phyloP scores from a whole-genome alignment of 805 yeast species.

The Starmerella cellae region DNA sequence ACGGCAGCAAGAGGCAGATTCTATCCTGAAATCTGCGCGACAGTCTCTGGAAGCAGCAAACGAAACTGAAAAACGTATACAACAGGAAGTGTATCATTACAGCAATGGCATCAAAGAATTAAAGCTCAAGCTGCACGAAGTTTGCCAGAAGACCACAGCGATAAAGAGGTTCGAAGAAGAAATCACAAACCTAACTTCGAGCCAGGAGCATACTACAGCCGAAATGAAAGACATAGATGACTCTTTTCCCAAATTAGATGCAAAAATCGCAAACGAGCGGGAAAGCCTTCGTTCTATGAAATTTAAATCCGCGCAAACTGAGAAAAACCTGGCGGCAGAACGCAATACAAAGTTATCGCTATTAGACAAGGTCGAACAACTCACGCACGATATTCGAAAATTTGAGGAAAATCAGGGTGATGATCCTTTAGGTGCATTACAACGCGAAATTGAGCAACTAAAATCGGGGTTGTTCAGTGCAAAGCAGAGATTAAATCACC shows the following conservation, averaged over 20 bases:
- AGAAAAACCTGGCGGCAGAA: slow-evolving; percentile 8
- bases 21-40: neutral
- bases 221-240: slow-evolving; percentile 1
- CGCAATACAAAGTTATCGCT: neutral
- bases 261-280: neutral
- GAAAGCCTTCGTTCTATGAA: slow-evolving; percentile 1
- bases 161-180: neutral
- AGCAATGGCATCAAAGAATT: slow-evolving; percentile 11
- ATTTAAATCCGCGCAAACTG: slow-evolving; percentile 3
- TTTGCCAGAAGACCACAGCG: slow-evolving; percentile 12
- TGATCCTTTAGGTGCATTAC: slow-evolving; percentile 8
- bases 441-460: neutral
- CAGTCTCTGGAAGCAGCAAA: neutral
- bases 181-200: neutral
- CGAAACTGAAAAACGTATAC: neutral
- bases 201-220: neutral
- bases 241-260: slow-evolving; percentile 1
- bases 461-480: neutral
- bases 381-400: slow-evolving; percentile 8
- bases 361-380: slow-evolving; percentile 6
- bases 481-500: neutral
- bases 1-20: neutral
- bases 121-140: slow-evolving; percentile 16
- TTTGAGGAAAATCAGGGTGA: slow-evolving; percentile 4
- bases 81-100: neutral